Conservation (phyloP, 2,329 filamentous ascomycete genomes). For the Phaeophleospora eucalypticola region DNA sequence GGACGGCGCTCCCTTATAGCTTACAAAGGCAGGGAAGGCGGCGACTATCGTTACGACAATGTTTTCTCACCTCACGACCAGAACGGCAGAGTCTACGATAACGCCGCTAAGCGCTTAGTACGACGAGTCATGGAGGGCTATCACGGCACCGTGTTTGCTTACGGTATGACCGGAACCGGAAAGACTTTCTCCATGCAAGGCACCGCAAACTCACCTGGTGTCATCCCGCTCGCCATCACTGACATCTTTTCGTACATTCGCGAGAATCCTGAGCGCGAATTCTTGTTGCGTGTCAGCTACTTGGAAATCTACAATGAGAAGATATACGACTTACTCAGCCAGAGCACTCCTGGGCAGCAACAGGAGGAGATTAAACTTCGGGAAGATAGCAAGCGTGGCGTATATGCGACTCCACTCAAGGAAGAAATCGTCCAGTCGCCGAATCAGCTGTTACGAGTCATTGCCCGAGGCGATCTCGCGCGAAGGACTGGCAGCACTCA, state of each 20-base stretch:
- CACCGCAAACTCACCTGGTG: slow-evolving; percentile 88
- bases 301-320: slow-evolving; percentile 98
- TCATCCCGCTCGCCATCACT: slow-evolving; percentile 94
- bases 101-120: slow-evolving; percentile 87
- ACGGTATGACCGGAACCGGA: slow-evolving; percentile 94
- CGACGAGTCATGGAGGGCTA: slow-evolving; percentile 98
- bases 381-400: slow-evolving; percentile 92
- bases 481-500: slow-evolving; percentile 90
- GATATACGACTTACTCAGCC: slow-evolving; percentile 87
- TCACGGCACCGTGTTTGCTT: slow-evolving; percentile 98
- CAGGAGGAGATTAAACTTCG: slow-evolving; percentile 96
- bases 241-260: slow-evolving; percentile 99
- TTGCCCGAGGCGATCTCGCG: slow-evolving; percentile 87
- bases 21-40: slow-evolving; percentile 82
- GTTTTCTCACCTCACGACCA: slow-evolving; percentile 93
- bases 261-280: slow-evolving; percentile 91
- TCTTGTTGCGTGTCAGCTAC: slow-evolving; percentile 92
- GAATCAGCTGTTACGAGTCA: slow-evolving; percentile 89
- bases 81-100: slow-evolving; percentile 91
- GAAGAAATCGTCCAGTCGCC: slow-evolving; percentile 99
- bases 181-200: slow-evolving; percentile 99
- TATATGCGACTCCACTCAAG: slow-evolving; percentile 92
- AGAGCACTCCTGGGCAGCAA: slow-evolving; percentile 55
- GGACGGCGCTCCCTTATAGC: slow-evolving; percentile 75
- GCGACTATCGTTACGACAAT: slow-evolving; percentile 94